Evolutionary conservation across 495 filamentous ascomycete genomes (phyloP).

Genomic region (Penicillium arizonense): DNA sequence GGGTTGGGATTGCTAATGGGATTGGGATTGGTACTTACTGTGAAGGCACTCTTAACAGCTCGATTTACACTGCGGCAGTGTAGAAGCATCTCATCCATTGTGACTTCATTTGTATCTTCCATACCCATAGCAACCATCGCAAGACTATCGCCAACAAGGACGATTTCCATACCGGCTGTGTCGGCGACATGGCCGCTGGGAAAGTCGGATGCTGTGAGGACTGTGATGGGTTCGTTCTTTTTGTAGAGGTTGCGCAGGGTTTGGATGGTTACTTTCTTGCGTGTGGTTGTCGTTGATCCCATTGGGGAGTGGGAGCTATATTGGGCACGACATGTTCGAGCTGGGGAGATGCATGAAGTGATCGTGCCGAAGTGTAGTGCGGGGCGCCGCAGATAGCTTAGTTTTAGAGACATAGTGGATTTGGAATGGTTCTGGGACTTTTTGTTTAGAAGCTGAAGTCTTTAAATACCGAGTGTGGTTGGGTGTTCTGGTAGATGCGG

Average conservation of each 20-base stretch:
- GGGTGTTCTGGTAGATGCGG: slow-evolving; percentile 5
- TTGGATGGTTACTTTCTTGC: slow-evolving; percentile 83
- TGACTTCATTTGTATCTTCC: slow-evolving; percentile 88
- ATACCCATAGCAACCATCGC: slow-evolving; percentile 98
- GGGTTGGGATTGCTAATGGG: not conserved
- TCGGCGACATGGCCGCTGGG: slow-evolving; percentile 90
- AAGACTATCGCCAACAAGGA: slow-evolving; percentile 93
- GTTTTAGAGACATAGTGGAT: not conserved
- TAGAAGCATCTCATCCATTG: slow-evolving; percentile 89
- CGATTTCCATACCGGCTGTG: slow-evolving; percentile 86
- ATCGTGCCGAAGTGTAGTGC: not conserved
- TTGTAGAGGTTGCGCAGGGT: slow-evolving; percentile 73
- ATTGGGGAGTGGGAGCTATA: slow-evolving; percentile 86
- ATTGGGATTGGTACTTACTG: slow-evolving; percentile 51
- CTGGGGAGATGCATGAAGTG: not conserved
- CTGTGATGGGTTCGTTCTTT: slow-evolving; percentile 83
- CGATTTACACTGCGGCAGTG: slow-evolving; percentile 91
- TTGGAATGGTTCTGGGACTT: not conserved
- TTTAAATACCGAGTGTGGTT: not conserved
- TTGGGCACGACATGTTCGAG: slow-evolving; percentile 23
- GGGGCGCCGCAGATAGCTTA: not conserved
- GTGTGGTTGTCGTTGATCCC: slow-evolving; percentile 49
- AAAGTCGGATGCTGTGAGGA: slow-evolving; percentile 97
- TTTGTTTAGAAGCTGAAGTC: not conserved
- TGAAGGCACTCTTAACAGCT: slow-evolving; percentile 78